These are phyloP conservation scores for Penicillium turbatum DNA, from an alignment of 495 filamentous ascomycete genomes.

Conservation along the genomic window DNA sequence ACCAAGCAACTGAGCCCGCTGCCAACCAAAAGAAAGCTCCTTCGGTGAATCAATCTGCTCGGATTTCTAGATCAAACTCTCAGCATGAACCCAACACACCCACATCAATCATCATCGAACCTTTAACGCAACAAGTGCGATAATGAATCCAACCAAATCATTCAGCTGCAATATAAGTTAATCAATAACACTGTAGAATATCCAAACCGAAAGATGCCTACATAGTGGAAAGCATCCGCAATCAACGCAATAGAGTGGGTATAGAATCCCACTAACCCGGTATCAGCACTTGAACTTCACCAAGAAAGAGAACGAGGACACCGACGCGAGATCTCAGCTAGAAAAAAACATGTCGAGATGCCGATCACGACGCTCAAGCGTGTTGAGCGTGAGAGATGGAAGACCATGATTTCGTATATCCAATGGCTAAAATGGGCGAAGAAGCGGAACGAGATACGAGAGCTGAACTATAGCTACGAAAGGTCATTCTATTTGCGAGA, in stretches of 20 bases:
- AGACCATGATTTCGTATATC: constrained; percentile 21
- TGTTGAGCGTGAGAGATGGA: constrained; percentile 33
- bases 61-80: constrained; percentile 15
- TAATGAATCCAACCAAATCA: constrained; percentile 80
- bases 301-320: neutral
- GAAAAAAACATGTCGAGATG: constrained; percentile 49
- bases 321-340: constrained; percentile 47
- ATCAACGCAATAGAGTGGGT: constrained; percentile 83
- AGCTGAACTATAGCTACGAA: neutral
- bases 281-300: constrained; percentile 6
- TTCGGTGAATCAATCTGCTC: constrained; percentile 29
- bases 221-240: constrained; percentile 94
- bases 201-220: constrained; percentile 30
- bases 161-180: constrained; percentile 60
- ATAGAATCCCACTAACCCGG: constrained; percentile 60
- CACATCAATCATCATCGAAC: constrained; percentile 29
- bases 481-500: neutral
- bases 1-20: constrained; percentile 81
- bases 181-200: neutral
- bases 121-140: constrained; percentile 80
- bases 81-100: neutral
- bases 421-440: neutral
- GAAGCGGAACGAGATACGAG: neutral
- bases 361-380: constrained; percentile 44
- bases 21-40: constrained; percentile 57